These are phyloP conservation scores for Cordyceps tenuipes DNA, from an alignment of 2,329 filamentous ascomycete genomes.

Conservation along the genomic window DNA sequence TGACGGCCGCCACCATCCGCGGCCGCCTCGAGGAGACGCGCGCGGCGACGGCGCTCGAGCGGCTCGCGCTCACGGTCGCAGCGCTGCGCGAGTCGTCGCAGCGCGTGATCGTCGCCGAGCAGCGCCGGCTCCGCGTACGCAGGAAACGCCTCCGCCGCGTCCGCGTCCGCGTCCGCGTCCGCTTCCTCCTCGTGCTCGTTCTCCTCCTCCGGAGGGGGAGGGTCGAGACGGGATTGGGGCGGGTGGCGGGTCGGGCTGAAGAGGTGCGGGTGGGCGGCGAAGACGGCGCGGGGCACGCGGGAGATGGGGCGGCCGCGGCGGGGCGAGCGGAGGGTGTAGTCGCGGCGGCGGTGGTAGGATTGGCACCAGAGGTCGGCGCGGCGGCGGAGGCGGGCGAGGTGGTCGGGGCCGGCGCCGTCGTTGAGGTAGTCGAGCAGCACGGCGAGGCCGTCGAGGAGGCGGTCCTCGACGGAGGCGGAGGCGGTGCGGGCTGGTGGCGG, in stretches of 20 bases:
- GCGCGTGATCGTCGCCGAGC: not conserved
- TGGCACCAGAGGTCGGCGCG: conserved; percentile 10
- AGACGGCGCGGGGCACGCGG: not conserved
- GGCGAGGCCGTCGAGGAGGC: conserved; percentile 14
- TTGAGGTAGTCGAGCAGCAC: conserved; percentile 23
- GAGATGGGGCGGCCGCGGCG: not conserved
- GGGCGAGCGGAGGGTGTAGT: not conserved
- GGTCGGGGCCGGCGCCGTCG: conserved; percentile 13
- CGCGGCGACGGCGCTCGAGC: not conserved
- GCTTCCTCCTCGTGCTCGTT: too few relatives aligned
- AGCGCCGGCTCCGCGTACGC: conserved; percentile 6
- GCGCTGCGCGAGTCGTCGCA: not conserved
- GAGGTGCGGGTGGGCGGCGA: conserved; percentile 2
- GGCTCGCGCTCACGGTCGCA: not conserved
- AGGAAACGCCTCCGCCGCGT: too few relatives aligned
- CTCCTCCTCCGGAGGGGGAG: too few relatives aligned
- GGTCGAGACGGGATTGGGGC: not conserved
- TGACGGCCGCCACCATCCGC: not conserved
- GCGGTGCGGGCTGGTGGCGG: not conserved
- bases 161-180: too few relatives aligned
- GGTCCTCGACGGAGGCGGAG: not conserved
- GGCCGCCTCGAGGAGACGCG: not conserved
- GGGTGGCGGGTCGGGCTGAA: not conserved
- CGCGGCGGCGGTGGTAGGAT: not conserved
- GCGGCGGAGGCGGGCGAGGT: not conserved